Percentiles rank a stretch among this genome's conserved stretches.
phyloP scores from a whole-genome alignment of 2,329 filamentous ascomycete genomes.

The Ophiostoma ips region DNA sequence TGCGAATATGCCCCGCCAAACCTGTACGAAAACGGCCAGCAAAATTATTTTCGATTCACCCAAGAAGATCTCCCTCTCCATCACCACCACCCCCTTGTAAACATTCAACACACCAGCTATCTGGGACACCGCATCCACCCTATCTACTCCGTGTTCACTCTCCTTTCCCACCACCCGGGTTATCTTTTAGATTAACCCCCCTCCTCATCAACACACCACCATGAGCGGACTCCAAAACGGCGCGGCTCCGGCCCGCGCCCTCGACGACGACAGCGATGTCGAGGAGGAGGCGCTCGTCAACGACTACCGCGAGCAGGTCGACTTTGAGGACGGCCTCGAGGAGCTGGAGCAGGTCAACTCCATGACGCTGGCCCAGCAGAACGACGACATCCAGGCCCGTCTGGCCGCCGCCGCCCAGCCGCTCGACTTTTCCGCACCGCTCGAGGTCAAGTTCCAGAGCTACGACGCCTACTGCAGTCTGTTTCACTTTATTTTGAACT shows the following conservation, averaged over 20 bases:
- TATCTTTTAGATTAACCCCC: background rate
- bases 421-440: conserved; percentile 85
- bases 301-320: conserved; percentile 92
- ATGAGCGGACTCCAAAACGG: conserved; percentile 53
- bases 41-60: conserved; percentile 6
- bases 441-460: conserved; percentile 95
- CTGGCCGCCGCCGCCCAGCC: conserved; percentile 85
- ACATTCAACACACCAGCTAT: no score
- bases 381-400: conserved; percentile 86
- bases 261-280: conserved; percentile 77
- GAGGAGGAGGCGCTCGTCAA: conserved; percentile 93
- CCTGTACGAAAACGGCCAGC: conserved; percentile 8
- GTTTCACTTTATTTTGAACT: conserved; percentile 99
- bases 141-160: background rate
- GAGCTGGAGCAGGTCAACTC: conserved; percentile 65
- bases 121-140: conserved; percentile 2
- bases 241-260: conserved; percentile 42
- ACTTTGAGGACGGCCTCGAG: conserved; percentile 59
- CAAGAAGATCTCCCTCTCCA: background rate
- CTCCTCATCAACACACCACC: conserved; percentile 3
- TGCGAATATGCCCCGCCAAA: conserved; percentile 7
- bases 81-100: background rate
- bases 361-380: conserved; percentile 55
- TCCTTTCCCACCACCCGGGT: background rate
- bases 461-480: conserved; percentile 99